These are phyloP conservation scores for Xylaria digitata DNA, from an alignment of 2,329 filamentous ascomycete genomes.

Conservation along the genomic window DNA sequence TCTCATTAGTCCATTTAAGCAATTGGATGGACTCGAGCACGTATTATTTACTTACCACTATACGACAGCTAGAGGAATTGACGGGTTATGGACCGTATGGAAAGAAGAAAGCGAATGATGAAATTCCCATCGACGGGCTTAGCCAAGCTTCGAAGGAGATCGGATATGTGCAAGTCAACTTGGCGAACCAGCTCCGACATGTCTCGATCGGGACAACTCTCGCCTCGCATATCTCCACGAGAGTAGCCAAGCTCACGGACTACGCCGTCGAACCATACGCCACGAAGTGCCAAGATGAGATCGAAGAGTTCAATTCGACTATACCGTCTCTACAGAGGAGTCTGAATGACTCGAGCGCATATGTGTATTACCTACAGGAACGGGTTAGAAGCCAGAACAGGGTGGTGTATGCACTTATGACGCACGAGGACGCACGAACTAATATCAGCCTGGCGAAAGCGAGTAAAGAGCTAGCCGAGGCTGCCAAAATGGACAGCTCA, in stretches of 20 bases:
- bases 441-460: conserved; percentile 31
- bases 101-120: background rate
- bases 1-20: conserved; percentile 29
- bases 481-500: conserved; percentile 25
- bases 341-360: conserved; percentile 30
- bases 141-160: conserved; percentile 30
- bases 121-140: conserved; percentile 22
- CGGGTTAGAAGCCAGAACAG: conserved; percentile 32
- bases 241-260: conserved; percentile 10
- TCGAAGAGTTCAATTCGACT: conserved; percentile 25
- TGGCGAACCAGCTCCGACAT: conserved; percentile 32
- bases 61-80: conserved; percentile 30
- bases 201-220: conserved; percentile 29
- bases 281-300: conserved; percentile 12
- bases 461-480: conserved; percentile 32
- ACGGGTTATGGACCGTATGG: conserved; percentile 33
- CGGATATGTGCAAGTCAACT: conserved; percentile 30
- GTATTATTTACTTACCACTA: conserved; percentile 27
- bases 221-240: conserved; percentile 17
- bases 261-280: conserved; percentile 23
- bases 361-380: conserved; percentile 32
- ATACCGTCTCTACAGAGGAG: conserved; percentile 26
- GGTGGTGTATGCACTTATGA: conserved; percentile 34
- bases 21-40: conserved; percentile 36
- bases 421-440: conserved; percentile 23